A percentile compares a stretch with the other conserved stretches of the same genome.
Evolutionary conservation across 1,284 basidiomycete genomes (phyloP).

Genomic region (Ustilago nuda): DNA sequence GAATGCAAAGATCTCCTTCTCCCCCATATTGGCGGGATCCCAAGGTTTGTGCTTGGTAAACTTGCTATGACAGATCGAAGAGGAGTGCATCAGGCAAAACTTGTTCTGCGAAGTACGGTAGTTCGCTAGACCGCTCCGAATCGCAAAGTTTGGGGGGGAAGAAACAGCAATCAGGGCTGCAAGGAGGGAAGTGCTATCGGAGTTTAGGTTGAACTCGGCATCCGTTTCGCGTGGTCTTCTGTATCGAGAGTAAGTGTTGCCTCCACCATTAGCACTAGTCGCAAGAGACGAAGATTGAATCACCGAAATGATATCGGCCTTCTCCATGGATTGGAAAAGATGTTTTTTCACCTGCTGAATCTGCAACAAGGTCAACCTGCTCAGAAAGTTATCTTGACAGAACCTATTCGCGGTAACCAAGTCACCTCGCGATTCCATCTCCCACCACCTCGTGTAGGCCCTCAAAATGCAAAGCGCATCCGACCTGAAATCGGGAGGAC

Average conservation of each 20-base stretch:
- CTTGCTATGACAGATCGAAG: constrained; percentile 85
- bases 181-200: constrained; percentile 81
- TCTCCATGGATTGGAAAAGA: constrained; percentile 81
- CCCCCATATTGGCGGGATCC: constrained; percentile 71
- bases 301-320: constrained; percentile 71
- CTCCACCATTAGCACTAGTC: constrained; percentile 9
- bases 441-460: constrained; percentile 83
- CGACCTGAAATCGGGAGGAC: constrained; percentile 82
- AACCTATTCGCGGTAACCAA: constrained; percentile 77
- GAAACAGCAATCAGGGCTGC: constrained; percentile 87
- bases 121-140: constrained; percentile 79
- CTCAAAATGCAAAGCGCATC: constrained; percentile 84
- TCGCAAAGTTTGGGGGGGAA: constrained; percentile 91
- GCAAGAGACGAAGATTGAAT: constrained; percentile 45
- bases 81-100: constrained; percentile 84
- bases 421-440: constrained; percentile 56
- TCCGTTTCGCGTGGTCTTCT: constrained; percentile 68
- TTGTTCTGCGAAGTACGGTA: constrained; percentile 87
- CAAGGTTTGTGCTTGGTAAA: constrained; percentile 72
- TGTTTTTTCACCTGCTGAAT: constrained; percentile 88
- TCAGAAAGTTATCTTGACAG: constrained; percentile 87
- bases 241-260: constrained; percentile 31
- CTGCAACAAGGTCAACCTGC: constrained; percentile 82
- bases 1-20: constrained; percentile 85
- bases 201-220: constrained; percentile 74